Evolutionary conservation across 2,329 filamentous ascomycete species (phyloP).

Genomic region (Colletotrichum australisinense): DNA sequence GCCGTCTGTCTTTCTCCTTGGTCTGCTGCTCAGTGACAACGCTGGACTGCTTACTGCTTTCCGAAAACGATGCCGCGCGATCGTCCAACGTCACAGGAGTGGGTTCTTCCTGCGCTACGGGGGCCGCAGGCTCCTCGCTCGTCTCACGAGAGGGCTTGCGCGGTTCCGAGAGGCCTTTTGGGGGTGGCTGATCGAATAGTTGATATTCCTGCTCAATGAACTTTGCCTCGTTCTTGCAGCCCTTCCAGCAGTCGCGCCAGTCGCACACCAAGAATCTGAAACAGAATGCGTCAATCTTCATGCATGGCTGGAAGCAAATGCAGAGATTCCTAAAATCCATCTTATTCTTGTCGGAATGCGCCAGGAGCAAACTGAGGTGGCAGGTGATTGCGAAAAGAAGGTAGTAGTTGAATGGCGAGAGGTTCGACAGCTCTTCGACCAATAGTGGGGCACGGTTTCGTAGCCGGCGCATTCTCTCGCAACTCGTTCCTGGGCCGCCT

Average conservation of each 20-base stretch:
- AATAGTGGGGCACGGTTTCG: constrained; percentile 86
- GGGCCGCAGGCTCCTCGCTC: constrained; percentile 10
- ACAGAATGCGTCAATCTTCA: constrained; percentile 95
- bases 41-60: constrained; percentile 68
- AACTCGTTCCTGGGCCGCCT: constrained; percentile 82
- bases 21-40: constrained; percentile 43
- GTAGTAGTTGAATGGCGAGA: constrained; percentile 98
- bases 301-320: constrained; percentile 96
- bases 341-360: constrained; percentile 95
- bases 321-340: constrained; percentile 97
- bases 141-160: constrained; percentile 37
- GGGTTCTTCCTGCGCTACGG: constrained; percentile 34
- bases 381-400: constrained; percentile 97
- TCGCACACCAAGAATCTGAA: constrained; percentile 96
- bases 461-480: constrained; percentile 82
- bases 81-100: constrained; percentile 42
- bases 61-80: constrained; percentile 66
- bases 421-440: constrained; percentile 89
- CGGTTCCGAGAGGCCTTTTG: constrained; percentile 57
- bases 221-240: constrained; percentile 89
- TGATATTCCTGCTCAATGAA: constrained; percentile 78
- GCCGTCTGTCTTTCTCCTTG: constrained; percentile 42
- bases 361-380: constrained; percentile 90
- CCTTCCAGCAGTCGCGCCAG: constrained; percentile 97
- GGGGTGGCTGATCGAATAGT: constrained; percentile 68